Percentiles rank a stretch among this genome's conserved stretches.
Conservation (phyloP, 2,329 filamentous ascomycete genomes). For the Arthrobotrys entomopaga region DNA sequence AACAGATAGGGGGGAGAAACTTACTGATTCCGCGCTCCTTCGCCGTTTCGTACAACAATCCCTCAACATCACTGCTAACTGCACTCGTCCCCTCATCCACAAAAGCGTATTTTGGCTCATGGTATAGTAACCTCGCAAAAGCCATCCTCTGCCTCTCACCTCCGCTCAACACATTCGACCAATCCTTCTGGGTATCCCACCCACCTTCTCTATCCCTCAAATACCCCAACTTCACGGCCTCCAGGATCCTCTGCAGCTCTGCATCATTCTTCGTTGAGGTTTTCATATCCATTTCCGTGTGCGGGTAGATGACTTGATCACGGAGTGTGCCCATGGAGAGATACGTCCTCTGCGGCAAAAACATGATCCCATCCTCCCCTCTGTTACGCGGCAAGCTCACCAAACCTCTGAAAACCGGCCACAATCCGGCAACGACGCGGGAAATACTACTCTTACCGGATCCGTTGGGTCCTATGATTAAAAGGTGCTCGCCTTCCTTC, state of each 20-base stretch:
- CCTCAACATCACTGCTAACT: conserved; percentile 93
- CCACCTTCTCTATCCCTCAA: conserved; percentile 91
- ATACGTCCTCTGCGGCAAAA: conserved; percentile 84
- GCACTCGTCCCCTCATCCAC: conserved; percentile 96
- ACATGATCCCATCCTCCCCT: conserved; percentile 95
- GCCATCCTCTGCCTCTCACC: conserved; percentile 97
- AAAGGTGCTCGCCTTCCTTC: conserved; percentile 86
- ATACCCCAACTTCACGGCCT: conserved; percentile 87
- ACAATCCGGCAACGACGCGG: conserved; percentile 87
- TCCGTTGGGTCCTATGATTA: conserved; percentile 94
- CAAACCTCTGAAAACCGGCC: conserved; percentile 94
- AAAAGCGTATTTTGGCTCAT: conserved; percentile 93
- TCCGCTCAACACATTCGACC: conserved; percentile 97
- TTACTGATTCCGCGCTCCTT: conserved; percentile 93
- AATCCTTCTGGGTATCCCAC: conserved; percentile 96
- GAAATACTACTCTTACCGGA: conserved; percentile 91
- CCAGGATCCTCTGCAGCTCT: conserved; percentile 80
- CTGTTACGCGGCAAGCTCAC: conserved; percentile 84
- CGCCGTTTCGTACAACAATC: conserved; percentile 87
- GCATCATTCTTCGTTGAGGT: conserved; percentile 79
- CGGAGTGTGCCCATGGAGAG: conserved; percentile 82
- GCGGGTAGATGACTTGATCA: conserved; percentile 97
- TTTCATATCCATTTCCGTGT: conserved; percentile 93
- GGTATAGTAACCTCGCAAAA: conserved; percentile 88
- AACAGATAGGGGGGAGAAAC: conserved; percentile 61